Conservation (phyloP, 129 eudicot species). For the Artemisia argyi region DNA sequence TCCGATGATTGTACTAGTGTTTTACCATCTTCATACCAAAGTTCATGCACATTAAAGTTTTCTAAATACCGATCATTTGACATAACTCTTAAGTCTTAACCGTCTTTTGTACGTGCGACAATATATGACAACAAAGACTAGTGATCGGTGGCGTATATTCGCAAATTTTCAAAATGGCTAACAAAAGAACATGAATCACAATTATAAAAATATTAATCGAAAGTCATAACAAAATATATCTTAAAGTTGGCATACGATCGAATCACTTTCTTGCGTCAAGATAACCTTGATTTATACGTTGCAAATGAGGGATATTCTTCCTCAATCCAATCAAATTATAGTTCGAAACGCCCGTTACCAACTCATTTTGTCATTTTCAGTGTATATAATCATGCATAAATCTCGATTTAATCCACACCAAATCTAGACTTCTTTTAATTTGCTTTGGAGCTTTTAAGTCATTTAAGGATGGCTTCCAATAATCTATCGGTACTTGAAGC, state of each 20-base stretch:
- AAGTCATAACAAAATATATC: neutral
- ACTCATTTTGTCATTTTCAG: slow-evolving; percentile 6
- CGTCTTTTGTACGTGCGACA: neutral
- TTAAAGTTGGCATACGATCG: neutral
- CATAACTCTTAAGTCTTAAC: neutral
- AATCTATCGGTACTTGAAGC: slow-evolving; percentile 56
- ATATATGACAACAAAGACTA: slow-evolving; percentile 7
- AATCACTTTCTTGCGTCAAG: slow-evolving; percentile 20
- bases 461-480: slow-evolving; percentile 38
- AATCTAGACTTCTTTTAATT: neutral
- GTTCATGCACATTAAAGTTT: too few species aligned
- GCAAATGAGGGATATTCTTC: slow-evolving; percentile 25
- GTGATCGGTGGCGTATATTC: neutral
- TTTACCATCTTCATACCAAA: too few species aligned
- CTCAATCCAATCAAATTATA: slow-evolving; percentile 21
- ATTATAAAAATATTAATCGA: neutral
- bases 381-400: slow-evolving; percentile 13
- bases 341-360: slow-evolving; percentile 10
- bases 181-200: neutral
- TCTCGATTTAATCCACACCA: neutral
- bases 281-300: slow-evolving; percentile 9
- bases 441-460: too few species aligned
- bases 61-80: too few species aligned
- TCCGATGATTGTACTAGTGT: too few species aligned
- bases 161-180: too few species aligned